These are phyloP conservation scores for Closterium sp. DNA, from an alignment of 139 green algal genomes.

Conservation along the genomic window DNA sequence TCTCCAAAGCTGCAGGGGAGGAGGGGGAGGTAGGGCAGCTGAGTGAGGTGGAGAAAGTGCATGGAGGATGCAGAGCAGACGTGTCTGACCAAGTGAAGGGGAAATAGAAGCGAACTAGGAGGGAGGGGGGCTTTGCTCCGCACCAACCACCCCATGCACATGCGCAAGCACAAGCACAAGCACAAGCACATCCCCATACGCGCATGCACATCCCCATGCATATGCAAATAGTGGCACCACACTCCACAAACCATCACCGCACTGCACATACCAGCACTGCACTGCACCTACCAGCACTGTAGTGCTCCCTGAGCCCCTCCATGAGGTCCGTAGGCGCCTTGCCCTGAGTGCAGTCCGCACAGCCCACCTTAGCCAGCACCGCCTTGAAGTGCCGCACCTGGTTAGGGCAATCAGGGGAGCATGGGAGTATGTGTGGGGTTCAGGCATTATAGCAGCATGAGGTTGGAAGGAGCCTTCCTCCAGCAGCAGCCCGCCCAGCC, in stretches of 20 bases:
- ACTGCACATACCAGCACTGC: neutral
- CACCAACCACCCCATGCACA: neutral
- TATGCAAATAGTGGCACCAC: too few relatives aligned
- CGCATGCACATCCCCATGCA: neutral
- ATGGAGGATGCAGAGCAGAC: neutral
- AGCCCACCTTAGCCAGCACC: constrained; percentile 71
- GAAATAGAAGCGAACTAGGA: neutral
- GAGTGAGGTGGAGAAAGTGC: neutral
- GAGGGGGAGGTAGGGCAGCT: neutral
- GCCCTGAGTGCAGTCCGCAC: constrained; percentile 72
- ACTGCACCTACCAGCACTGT: constrained; percentile 7
- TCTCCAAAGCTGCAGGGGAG: constrained; percentile 5
- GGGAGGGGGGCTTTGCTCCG: too few relatives aligned
- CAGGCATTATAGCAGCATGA: too few relatives aligned
- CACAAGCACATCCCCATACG: neutral
- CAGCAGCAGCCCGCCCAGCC: neutral
- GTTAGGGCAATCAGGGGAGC: too few relatives aligned
- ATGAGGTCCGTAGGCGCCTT: constrained; percentile 40
- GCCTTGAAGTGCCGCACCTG: constrained; percentile 72
- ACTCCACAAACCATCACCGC: neutral
- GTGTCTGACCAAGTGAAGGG: neutral
- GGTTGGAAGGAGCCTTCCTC: too few relatives aligned
- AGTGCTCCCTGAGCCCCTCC: constrained; percentile 10
- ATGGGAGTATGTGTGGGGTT: too few relatives aligned
- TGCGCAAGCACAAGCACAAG: neutral